Evolutionary conservation across 176 grass and related monocot species (phyloP), one percentile per base, ranked within the genome.

Genomic region (Juncus inflexus): DNA sequence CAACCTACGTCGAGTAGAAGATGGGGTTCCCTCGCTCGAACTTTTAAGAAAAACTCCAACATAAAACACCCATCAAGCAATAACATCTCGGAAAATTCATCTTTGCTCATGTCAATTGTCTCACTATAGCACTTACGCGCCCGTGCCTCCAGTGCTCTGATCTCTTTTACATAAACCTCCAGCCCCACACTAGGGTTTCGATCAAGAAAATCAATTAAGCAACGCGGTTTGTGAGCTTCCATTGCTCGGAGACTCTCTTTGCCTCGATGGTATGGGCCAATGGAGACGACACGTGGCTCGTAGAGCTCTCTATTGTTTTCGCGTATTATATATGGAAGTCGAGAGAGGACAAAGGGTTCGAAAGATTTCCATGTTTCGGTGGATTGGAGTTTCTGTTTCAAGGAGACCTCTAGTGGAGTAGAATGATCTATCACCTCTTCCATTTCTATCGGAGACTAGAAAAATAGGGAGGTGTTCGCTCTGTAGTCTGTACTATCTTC

Each of bases 41-140:
- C 45, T 47, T 12, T 55, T 15, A 65, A 54, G 59, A 75, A 42
- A 35, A 75, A 64, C 47, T 75, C 72, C 50, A 75, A 56, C 3
- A 75, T 14, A 15, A 75, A 75, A 59, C 60, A 77, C 37, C 74
- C 74, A 39, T 65, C 62, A 11, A 77, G 16, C 62, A 77, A 49
- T 37, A 77, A 13, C 74, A 77, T 77, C 74, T 77, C 52, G 1
- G 60, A 51, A 50, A 77, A 67, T 52, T 77, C 50, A 55, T 68
- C 62, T 40, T 35, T 15, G 9, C 8, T 59, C 52, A 77, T 0
- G 3, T 67, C 14, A 4, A 77, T 50, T 4, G 4, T 64, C 74
- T 77, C 74, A 15, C 62, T 66, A 37, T 77, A 77, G 37, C 74
- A 67, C 39, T 62, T 61, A 5, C 74, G 60, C 3, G 63, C 74